Base-by-base conservation (phyloP, 306 rosid species). In the Quillaja saponaria region DNA sequence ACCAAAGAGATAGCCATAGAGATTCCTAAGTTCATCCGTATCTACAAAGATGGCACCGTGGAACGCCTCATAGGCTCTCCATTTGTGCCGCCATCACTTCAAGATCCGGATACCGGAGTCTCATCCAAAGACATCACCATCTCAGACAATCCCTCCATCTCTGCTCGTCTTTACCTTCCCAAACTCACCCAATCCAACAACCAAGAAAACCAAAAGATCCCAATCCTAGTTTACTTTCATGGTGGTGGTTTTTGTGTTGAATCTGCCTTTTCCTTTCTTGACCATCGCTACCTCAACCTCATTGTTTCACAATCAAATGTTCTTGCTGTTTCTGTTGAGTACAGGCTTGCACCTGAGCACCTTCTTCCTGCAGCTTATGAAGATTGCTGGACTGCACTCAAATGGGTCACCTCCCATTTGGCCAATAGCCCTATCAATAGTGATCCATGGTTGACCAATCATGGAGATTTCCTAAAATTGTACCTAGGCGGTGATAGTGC, bases 401-500 rank as follows among this genome's bases (percentile, higher is more conserved):
- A 71, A 21, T 71, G 78, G 71, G 71, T 52, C 2, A 40, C 71
- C 11, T 17, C 35, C 0, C 53, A 48, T 21, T 13, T 50, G 2
- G 5, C 35, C 15, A 50, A 39, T 0, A 13, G 44, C 13, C 49
- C 8, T 8, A 25, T 4, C n/a, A 40, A 4, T 13, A 49, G 47
- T 12, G 81, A 77, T 61, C 75, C 82, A 0, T 78, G 78, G 78
- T 17, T 72, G 54, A 48, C 35, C 1, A 39, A 51, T 12, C 61
- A 63, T 9, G 82, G 76, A 6, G 66, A 72, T 12, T 35, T 25
- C 9, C 50, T 41, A 4, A 31, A 57, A 11, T n/a, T 72, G 8
- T 78, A 38, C 48, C 17, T 78, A 0, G 82, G 78, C 2, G 78
- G 82, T 12, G 82, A 78, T 0, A 72, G 78, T 45, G 64, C 78